These are phyloP conservation scores for Salicornia ramosissima DNA, from an alignment of 148 eudicot genomes.

Conservation along the genomic window DNA sequence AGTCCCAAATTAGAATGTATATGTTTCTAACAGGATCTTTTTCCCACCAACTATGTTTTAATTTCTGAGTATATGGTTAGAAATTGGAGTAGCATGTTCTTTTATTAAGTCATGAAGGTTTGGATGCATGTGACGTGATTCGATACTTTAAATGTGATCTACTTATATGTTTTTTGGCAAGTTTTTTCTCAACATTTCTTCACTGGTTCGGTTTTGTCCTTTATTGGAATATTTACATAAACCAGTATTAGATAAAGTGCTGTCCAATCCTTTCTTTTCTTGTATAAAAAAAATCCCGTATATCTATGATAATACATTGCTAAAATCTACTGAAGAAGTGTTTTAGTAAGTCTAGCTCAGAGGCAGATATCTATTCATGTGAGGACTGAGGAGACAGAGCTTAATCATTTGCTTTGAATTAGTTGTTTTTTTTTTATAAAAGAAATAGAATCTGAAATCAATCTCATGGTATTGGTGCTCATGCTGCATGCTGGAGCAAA, in stretches of 20 bases:
- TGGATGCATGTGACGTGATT: background rate
- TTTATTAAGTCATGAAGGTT: background rate
- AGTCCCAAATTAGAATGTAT: too few species aligned
- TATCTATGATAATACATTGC: background rate
- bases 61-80: constrained; percentile 7
- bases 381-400: background rate
- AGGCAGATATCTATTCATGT: background rate
- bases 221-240: too few species aligned
- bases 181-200: too few species aligned
- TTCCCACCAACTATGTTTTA: background rate
- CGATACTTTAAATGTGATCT: background rate
- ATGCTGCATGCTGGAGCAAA: background rate
- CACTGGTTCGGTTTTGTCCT: too few species aligned
- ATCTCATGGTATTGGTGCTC: background rate
- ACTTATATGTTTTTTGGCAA: too few species aligned
- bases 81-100: background rate
- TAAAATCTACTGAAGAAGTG: background rate
- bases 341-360: background rate
- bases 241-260: too few species aligned
- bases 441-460: constrained; percentile 15
- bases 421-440: background rate
- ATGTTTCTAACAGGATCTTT: background rate
- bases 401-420: background rate
- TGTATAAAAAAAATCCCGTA: background rate
- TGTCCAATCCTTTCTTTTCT: background rate